Evolutionary conservation across 768 basidiomycete species (phyloP).

Genomic region (Auricularia auricula-judae): DNA sequence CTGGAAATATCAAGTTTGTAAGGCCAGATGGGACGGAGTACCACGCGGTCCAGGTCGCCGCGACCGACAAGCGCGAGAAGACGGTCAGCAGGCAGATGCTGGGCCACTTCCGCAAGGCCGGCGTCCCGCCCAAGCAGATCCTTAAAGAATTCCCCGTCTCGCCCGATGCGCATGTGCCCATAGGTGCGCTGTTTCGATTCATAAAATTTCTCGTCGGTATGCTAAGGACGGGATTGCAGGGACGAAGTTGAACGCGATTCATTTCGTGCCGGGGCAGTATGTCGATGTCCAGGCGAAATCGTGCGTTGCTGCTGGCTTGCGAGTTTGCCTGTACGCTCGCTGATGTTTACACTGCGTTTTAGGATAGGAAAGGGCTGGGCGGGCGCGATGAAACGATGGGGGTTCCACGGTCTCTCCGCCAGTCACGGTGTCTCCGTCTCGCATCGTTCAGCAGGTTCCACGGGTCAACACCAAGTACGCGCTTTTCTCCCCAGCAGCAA

Average conservation of each 20-base stretch:
- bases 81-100: conserved; percentile 69
- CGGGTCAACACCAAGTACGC: conserved; percentile 85
- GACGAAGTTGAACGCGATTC: conserved; percentile 78
- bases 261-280: conserved; percentile 95
- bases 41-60: conserved; percentile 90
- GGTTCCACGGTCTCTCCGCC: conserved; percentile 81
- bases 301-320: conserved; percentile 36
- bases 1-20: conserved; percentile 58
- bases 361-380: conserved; percentile 94
- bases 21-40: conserved; percentile 61
- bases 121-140: conserved; percentile 69
- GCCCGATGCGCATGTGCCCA: conserved; percentile 76
- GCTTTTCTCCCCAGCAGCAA: too few relatives aligned
- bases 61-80: conserved; percentile 61
- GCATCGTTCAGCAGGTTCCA: conserved; percentile 87
- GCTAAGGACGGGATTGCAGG: conserved; percentile 34
- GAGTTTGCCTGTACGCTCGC: background rate
- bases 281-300: conserved; percentile 87
- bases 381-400: conserved; percentile 94
- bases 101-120: conserved; percentile 81
- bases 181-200: conserved; percentile 45
- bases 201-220: background rate
- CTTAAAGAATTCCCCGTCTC: conserved; percentile 86
- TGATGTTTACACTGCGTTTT: too few relatives aligned
- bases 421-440: conserved; percentile 95